Percentiles rank a stretch among this genome's conserved stretches.
phyloP scores from a whole-genome alignment of 2,329 filamentous ascomycete genomes.

The Fusarium sp. region DNA sequence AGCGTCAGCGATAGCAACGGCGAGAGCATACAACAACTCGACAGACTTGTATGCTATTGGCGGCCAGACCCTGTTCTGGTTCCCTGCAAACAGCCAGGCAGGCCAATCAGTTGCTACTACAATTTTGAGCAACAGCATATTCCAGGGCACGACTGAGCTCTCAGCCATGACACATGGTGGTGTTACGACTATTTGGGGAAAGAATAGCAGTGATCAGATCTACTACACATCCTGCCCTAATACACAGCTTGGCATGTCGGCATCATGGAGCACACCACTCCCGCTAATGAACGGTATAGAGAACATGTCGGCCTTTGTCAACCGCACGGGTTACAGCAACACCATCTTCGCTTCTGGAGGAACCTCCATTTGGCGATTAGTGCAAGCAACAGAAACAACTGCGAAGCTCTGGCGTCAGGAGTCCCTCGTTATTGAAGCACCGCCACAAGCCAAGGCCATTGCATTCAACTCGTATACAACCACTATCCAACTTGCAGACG shows the following conservation, averaged over 20 bases:
- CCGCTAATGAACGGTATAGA: not conserved
- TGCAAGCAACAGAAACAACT: not conserved
- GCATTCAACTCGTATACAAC: not conserved
- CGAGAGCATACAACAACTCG: not conserved
- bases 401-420: not conserved
- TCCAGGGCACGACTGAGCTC: not conserved
- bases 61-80: not conserved
- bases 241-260: not conserved
- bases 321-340: not conserved
- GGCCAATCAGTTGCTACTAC: not conserved
- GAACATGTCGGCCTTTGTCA: not conserved
- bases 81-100: not conserved
- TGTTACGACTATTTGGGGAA: not conserved
- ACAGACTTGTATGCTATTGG: not conserved
- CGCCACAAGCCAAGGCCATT: not conserved
- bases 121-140: not conserved
- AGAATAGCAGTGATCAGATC: not conserved
- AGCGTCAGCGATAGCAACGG: rapidly evolving
- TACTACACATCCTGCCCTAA: not conserved
- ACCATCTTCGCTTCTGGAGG: not conserved
- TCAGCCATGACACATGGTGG: not conserved
- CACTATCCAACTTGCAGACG: not conserved
- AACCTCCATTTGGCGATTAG: not conserved
- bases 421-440: not conserved
- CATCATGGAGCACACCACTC: not conserved